Evolutionary conservation across 805 yeast genomes (phyloP), one percentile per base, ranked within the genome.

Genomic region (Candida jianshihensis): DNA sequence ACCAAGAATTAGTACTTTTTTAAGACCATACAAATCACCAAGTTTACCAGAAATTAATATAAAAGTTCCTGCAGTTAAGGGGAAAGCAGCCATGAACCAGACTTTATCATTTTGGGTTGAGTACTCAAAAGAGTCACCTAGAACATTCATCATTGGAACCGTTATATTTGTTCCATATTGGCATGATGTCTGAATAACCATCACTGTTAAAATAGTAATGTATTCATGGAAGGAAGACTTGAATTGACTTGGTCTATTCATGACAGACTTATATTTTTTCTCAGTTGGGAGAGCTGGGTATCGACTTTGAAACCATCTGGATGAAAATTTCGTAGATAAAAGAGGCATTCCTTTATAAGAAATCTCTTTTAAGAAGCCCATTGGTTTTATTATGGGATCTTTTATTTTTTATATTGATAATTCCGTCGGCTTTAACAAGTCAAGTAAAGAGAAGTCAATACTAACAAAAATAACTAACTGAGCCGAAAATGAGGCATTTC

Each of bases 41-140:
- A 81, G 50, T 34, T 78, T 66, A 8, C 92, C 92, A 26, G 81
- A 70, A 5, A 78, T 62, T 26, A 83, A 55, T 34, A 83, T 81
- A 42, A 82, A 75, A 0, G 90, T 79, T 11, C 90, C 90, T 5
- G 81, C 73, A 0, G 86, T 75, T 37, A 83, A 57, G 0, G 86
- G 77, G 51, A 74, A 81, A 1, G 85, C 71, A 2, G 88, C 87
- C 66, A 77, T 68, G 51, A 76, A 74, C 92, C 94, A 80, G 3
- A 44, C 64, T 38, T 68, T 64, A 31, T 63, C 61, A 6, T 44
- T 43, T 7, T 39, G 33, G 1, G 53, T 42, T 2, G 64, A 49
- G 13, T 57, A 47, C 2, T 37, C n/a, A 25, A 70, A 63, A 5
- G 57, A 53, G 2, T 45, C 40, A 1, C 58, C 59, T 0, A 68